Evolutionary conservation across 768 basidiomycete species (phyloP).

Genomic region (Pluteus cervinus): DNA sequence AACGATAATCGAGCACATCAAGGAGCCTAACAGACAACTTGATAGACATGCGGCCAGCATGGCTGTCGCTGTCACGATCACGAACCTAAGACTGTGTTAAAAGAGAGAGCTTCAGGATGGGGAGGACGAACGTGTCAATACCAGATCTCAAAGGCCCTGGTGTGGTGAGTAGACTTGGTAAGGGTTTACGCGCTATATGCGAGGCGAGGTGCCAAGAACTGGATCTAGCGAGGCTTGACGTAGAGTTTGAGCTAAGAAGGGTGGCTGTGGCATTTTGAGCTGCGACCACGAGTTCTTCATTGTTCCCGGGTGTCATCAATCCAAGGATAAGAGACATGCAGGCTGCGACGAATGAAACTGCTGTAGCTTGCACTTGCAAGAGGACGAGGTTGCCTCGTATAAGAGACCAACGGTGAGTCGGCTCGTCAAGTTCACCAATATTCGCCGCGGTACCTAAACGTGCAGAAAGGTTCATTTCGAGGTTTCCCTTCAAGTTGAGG

Average conservation of each 20-base stretch:
- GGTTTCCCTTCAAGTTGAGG: constrained; percentile 94
- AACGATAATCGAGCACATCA: constrained; percentile 85
- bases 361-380: constrained; percentile 89
- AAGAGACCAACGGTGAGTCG: constrained; percentile 51
- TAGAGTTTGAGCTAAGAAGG: not conserved
- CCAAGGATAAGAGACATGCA: constrained; percentile 72
- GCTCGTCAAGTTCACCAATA: constrained; percentile 84
- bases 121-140: constrained; percentile 27
- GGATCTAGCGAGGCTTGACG: not conserved
- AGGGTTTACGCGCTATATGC: constrained; percentile 12
- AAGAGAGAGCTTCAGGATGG: not conserved
- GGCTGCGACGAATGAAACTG: constrained; percentile 85
- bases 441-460: constrained; percentile 94
- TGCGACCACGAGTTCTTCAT: constrained; percentile 1
- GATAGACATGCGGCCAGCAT: constrained; percentile 81
- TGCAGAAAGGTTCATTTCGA: constrained; percentile 98
- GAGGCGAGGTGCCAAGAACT: constrained; percentile 9
- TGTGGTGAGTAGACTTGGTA: constrained; percentile 19
- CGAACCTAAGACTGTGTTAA: constrained; percentile 40
- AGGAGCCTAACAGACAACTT: constrained; percentile 77
- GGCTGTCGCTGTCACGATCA: constrained; percentile 69
- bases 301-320: constrained; percentile 41
- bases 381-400: constrained; percentile 79
- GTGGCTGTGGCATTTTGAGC: not conserved
- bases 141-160: constrained; percentile 22